Base-by-base conservation (phyloP, 345 rosid species). In the Lenwebbia sp. region DNA sequence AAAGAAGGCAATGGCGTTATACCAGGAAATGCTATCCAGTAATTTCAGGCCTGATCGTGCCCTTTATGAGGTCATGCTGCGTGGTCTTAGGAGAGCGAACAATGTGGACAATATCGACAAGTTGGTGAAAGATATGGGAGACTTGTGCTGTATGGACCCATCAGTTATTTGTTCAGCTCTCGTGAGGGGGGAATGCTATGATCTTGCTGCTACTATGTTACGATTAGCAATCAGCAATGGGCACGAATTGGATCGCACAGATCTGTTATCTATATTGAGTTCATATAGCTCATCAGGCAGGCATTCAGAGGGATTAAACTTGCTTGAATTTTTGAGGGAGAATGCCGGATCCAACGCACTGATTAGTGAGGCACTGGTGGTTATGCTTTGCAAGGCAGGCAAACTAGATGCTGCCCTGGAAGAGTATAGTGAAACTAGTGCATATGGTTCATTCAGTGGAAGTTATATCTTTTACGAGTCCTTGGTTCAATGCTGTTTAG, bases 111-210 rank as follows among this genome's bases (percentile, higher is more conserved):
- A 91, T 85, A 92, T 96, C 60, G 87, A 89, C 86, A 93, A 93
- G 87, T 83, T 95, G 86, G 89, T 94, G 82, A 91, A 92, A 86
- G 97, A 96, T 90, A 92, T 97, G 97, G 90, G 92, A 89, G 93
- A 90, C 89, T 81, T 93, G 65, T 90, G 91, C 88, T 92, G 89
- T 85, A 90, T 97, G 95, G 91, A 90, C 83, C 94, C 93, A 22
- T 92, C 94, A 83, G 83, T 90, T 78, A 89, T 95, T 86, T 92
- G 94, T 84, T 96, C 94, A 52, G 89, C 92, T 89, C 99, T 97
- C 88, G 96, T 94, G 89, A 94, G 91, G 91, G 94, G 94, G 7
- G 95, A 94, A 88, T 97, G 98, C 90, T 97, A 90, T 90, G 97
- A 97, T 86, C 93, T 83, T 86, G 99, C 98, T 83, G 91, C 96